Evolutionary conservation across 805 yeast species (phyloP), one percentile per base, ranked within the genome.

Genomic region (Tetrapisispora nanseiensis): DNA sequence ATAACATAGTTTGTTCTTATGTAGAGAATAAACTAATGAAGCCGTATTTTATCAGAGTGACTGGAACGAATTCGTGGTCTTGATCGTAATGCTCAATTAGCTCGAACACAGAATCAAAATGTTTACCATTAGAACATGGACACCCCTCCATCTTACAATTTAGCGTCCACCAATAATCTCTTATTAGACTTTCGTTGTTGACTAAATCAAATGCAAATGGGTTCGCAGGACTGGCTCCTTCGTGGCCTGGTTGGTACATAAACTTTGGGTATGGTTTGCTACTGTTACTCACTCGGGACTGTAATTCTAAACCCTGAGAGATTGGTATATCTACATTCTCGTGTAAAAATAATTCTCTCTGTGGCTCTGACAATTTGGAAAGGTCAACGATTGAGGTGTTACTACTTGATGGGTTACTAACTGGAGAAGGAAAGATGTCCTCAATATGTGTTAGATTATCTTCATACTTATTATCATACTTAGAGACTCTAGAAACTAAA

Each of bases 31-130:
- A 11, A 34, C 39, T 39, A 9, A 50, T 28, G 30, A 43, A 54
- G 18, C 56, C 51, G 26, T 37, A 52, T 40, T 54, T 46, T 1
- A 54, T 48, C 20, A 54, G 28, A 2, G 56, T 45, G 2, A 46
- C 50, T 3, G 57, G 57, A 5, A 54, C 45, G 13, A 43, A 50
- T 1, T 37, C 47, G 37, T 54, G 57, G 7, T 27, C 26, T 33
- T 51, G 54, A 28, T 54, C 56, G 36, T 54, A 54, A 46, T 54
- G 57, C 29, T 52, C 57, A 4, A 54, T 39, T n/a, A 54, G 35
- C 9, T 47, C 51, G 29, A 48, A 42, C 2, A 46, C 48, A 13
- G 54, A 37, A 11, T 32, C n/a, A 23, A 45, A 47, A 12, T 42
- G 43, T 8, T 13, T 10, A 10, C 27, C 16, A 4, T 13, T 4